Evolutionary conservation across 2,329 filamentous ascomycete species (phyloP), one percentile per base, ranked within the genome.

Genomic region (Aspergillus terreus): DNA sequence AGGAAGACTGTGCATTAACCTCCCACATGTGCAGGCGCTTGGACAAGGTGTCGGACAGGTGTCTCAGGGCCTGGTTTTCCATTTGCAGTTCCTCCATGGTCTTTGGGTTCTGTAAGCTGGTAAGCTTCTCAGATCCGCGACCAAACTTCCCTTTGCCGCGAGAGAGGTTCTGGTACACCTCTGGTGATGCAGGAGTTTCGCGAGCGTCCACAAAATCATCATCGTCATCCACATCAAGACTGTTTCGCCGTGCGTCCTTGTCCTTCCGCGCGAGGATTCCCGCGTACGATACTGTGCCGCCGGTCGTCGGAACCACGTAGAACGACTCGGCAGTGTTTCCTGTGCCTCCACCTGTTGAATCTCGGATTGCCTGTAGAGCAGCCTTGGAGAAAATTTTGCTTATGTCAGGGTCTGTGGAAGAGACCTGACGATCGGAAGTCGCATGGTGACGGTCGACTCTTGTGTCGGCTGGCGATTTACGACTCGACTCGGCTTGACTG

Each of bases 21-120:
- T 99, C 92, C 74, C 96, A 99, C 56, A 91, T 87, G 63, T 94
- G 88, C n/a, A 99, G 81, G 0, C 92, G 84, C 61, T 87, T 89
- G 56, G 88, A 89, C 33, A 96, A 81, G 46, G 90, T 90, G 70
- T 97, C 92, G 7, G 95, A 83, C 61, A 91, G 85, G 51, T 87
- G 83, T 63, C 94, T 92, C 46, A 97, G 79, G 9, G 88, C 88
- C 56, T 87, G 82, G 69, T 97, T 99, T 66, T 97, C 90, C 45
- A 92, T 82, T 57, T 87, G 85, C 9, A 97, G 79, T 70, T 99
- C 94, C 70, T 99, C 94, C 56, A 90, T 78, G 2, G 87, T 88
- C 65, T 90, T 92, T 1, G 67, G 66, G 46, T 64, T 69, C 25
- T 70, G 63, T 4, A 63, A 44, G 19, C 67, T 72, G 41, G 66